Base-by-base conservation (phyloP, 495 filamentous ascomycete species). In the Cryomyces minteri region DNA sequence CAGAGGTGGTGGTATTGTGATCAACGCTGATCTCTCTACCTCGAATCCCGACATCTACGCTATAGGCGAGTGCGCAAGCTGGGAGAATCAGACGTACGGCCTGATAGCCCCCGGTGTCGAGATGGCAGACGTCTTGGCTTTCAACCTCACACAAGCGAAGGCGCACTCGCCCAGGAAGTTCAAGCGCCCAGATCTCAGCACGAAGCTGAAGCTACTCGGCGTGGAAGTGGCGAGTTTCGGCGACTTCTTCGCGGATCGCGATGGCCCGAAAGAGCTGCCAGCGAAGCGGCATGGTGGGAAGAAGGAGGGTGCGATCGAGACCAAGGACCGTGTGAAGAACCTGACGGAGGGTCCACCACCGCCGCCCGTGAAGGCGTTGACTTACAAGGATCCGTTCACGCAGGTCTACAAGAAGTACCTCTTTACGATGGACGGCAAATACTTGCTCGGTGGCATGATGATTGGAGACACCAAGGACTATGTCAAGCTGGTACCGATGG, bases 351-450 rank as follows among this genome's bases (percentile, higher is more conserved):
- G 71, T 6, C 61, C 62, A 31, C 62, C 69, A 2, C 62, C 72
- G 3, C 66, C 69, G 4, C 70, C 69, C 0, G 84, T 94, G 40
- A 94, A 94, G 61, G 81, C 88, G 0, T 65, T 96, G 47, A 86
- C 80, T 0, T 96, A 94, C 62, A 90, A 82, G 48, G 88, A 96
- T 61, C 88, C 88, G 0, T 94, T 96, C 58, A 72, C 77, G 48
- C 79, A 85, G n/a, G 76, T 94, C 1, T 96, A 96, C 62, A 94
- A 96, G 62, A 96, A 96, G 61, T 96, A 87, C 60, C 63, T 96
- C 5, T 94, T 94, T 53, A 93, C 88, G 2, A 61, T 80, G 57
- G 88, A 96, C 57, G 88, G 88, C 25, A 93, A 94, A 57, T 90
- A 85, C 58, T 66, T 96, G 3, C 74, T 96, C 5, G 88, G 88